These are phyloP conservation scores for Tolypocladium guangdongense DNA, from an alignment of 2,329 filamentous ascomycete species.

Conservation along the genomic window DNA sequence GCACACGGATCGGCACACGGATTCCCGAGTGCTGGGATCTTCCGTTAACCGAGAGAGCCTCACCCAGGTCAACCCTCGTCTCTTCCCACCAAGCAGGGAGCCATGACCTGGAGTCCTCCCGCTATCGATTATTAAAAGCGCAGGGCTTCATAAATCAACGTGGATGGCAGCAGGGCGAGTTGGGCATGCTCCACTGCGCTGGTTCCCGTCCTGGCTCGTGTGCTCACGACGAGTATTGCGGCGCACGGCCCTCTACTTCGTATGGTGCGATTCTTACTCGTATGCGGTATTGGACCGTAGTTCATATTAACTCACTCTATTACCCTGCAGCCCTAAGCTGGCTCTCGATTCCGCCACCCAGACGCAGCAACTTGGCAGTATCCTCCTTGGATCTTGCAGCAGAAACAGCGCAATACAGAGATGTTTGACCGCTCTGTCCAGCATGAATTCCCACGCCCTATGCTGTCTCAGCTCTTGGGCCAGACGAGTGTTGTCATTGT, in stretches of 20 bases:
- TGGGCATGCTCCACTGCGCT: background rate
- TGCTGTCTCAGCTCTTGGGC: background rate
- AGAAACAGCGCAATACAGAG: background rate
- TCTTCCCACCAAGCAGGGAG: background rate
- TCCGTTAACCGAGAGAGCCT: background rate
- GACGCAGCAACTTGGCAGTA: background rate
- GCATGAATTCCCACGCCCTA: background rate
- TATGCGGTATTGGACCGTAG: no score
- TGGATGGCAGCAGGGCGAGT: background rate
- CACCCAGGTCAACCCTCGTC: background rate
- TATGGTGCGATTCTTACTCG: background rate
- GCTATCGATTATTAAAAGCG: background rate
- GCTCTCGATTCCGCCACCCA: background rate
- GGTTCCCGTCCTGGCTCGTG: background rate
- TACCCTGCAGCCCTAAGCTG: background rate
- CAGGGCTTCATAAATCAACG: background rate
- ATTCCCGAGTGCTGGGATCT: background rate
- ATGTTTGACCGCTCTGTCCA: background rate
- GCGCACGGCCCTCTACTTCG: constrained; percentile 1
- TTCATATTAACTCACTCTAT: background rate
- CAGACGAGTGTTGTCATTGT: background rate
- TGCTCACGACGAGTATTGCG: background rate
- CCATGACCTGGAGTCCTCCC: background rate
- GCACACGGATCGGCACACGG: background rate
- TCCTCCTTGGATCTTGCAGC: background rate